Evolutionary conservation across 352 stramenopile species (phyloP).

Genomic region (Phytophthora idaei): DNA sequence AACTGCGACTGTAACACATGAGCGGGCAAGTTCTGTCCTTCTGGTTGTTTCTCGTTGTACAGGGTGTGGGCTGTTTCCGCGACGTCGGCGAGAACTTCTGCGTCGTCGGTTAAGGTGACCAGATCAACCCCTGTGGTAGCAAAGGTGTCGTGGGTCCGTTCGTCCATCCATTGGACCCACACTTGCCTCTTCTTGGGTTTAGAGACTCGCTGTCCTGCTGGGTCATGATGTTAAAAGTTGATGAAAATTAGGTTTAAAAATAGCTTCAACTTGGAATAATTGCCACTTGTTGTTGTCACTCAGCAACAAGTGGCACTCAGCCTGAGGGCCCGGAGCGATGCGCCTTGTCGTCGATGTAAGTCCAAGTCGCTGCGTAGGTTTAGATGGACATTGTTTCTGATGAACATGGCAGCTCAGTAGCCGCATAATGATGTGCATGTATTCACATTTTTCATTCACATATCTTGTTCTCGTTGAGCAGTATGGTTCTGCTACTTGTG

Average conservation of each 20-base stretch:
- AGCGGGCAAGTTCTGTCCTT: background rate
- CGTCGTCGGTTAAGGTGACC: background rate
- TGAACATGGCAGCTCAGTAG: too few species aligned
- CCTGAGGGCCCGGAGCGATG: too few species aligned
- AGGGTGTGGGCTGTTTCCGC: background rate
- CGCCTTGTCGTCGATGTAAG: too few species aligned
- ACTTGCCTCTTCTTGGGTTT: background rate
- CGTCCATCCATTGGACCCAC: background rate
- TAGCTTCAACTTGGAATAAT: too few species aligned
- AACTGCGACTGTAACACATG: background rate
- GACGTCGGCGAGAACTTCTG: background rate
- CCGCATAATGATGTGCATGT: too few species aligned
- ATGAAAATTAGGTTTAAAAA: too few species aligned
- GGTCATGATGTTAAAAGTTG: background rate
- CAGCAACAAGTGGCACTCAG: too few species aligned
- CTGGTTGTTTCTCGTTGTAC: background rate
- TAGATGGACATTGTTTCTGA: too few species aligned
- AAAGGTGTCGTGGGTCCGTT: background rate
- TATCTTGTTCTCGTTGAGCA: slow-evolving; percentile 8
- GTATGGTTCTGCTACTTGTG: slow-evolving; percentile 11
- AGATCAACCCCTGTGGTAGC: background rate
- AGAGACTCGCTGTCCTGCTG: background rate
- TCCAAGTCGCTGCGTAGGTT: too few species aligned
- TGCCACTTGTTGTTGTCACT: too few species aligned
- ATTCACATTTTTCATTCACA: slow-evolving; percentile 9